Evolutionary conservation across 2,329 filamentous ascomycete genomes (phyloP).

Genomic region (Penicillium crustosum): DNA sequence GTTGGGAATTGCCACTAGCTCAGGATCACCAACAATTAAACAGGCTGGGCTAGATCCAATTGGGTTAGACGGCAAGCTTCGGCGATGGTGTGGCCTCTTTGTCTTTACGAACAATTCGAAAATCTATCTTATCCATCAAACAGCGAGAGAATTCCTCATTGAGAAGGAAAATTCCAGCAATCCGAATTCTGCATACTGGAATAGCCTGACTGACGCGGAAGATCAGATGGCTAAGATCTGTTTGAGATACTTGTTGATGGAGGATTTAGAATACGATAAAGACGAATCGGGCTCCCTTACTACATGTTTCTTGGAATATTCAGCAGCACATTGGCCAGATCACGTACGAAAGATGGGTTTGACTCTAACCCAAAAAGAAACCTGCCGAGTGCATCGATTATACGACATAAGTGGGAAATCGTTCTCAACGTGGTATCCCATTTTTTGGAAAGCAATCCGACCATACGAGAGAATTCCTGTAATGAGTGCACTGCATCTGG

Average conservation of each 20-base stretch:
- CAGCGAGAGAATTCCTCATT: conserved; percentile 13
- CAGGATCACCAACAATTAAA: too few species aligned
- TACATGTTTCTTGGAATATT: background rate
- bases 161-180: background rate
- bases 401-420: background rate
- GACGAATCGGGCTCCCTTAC: too few species aligned
- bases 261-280: background rate
- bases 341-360: background rate
- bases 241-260: background rate
- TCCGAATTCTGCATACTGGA: background rate
- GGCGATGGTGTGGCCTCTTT: too few species aligned
- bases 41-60: too few species aligned
- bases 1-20: conserved; percentile 3
- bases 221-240: background rate
- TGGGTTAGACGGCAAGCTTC: too few species aligned
- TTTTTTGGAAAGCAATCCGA: background rate
- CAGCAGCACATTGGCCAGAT: background rate
- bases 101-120: conserved; percentile 14
- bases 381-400: background rate
- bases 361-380: too few species aligned
- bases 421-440: background rate
- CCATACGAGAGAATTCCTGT: background rate
- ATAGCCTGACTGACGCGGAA: background rate
- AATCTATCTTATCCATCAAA: conserved; percentile 21
- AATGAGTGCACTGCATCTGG: background rate